Percentiles rank a stretch among this genome's conserved stretches.
Conservation (phyloP, 1,284 basidiomycete genomes). For the Thecaphora thlaspeos region DNA sequence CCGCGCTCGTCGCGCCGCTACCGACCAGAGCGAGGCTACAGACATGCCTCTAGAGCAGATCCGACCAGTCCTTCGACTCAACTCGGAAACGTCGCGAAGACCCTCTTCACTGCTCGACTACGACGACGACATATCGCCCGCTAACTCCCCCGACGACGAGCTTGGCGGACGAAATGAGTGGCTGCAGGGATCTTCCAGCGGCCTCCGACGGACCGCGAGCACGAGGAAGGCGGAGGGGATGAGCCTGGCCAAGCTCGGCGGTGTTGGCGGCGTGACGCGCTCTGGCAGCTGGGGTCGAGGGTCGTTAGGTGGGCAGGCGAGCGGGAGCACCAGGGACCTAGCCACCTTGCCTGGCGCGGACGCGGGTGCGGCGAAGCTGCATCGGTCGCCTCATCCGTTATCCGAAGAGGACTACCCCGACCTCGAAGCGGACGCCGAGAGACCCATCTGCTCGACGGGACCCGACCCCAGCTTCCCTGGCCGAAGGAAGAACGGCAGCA, state of each 20-base stretch:
- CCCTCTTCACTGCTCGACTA: conserved; percentile 17
- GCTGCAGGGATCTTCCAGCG: conserved; percentile 8
- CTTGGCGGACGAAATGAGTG: conserved; percentile 6
- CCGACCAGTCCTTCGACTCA: conserved; percentile 30
- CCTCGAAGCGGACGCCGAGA: conserved; percentile 19
- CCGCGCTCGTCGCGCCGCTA: no score
- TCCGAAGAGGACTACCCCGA: conserved; percentile 3
- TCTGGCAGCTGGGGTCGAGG: conserved; percentile 45
- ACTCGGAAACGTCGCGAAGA: conserved; percentile 29
- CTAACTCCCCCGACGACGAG: conserved; percentile 11
- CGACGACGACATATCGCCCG: conserved; percentile 8
- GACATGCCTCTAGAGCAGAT: conserved; percentile 42
- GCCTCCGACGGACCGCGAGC: conserved; percentile 10
- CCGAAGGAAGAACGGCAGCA: neutral
- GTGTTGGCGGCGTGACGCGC: conserved; percentile 46
- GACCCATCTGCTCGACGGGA: no score
- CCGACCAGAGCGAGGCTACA: neutral
- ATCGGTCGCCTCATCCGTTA: neutral
- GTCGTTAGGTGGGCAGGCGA: neutral
- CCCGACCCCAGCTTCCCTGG: neutral
- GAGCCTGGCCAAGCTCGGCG: conserved; percentile 43
- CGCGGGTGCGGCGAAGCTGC: neutral
- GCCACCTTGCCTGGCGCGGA: neutral
- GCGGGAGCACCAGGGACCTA: neutral
- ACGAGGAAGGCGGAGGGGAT: conserved; percentile 25